Evolutionary conservation across 768 basidiomycete species (phyloP).

Genomic region (Russula brevipes): DNA sequence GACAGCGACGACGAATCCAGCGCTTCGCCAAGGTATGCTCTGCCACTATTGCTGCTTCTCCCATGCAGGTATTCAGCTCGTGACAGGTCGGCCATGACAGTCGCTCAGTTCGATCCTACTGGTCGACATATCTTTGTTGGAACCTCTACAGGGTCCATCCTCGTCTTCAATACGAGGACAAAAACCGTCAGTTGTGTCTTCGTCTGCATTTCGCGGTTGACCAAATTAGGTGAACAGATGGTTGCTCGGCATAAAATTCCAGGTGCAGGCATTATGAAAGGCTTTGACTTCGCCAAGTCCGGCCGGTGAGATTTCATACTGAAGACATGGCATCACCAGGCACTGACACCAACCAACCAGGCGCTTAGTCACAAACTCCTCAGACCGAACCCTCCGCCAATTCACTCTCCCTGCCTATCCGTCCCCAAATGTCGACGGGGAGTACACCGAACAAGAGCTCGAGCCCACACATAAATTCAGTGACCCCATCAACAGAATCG

Average conservation of each 20-base stretch:
- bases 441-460: slow-evolving; percentile 58
- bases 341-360: slow-evolving; percentile 34
- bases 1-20: slow-evolving; percentile 46
- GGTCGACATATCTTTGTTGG: slow-evolving; percentile 87
- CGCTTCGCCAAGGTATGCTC: slow-evolving; percentile 39
- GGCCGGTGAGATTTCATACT: slow-evolving; percentile 55
- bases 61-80: background rate
- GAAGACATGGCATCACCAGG: background rate
- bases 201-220: background rate
- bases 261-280: slow-evolving; percentile 71
- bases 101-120: slow-evolving; percentile 70
- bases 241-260: slow-evolving; percentile 68
- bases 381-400: slow-evolving; percentile 88
- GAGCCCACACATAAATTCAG: slow-evolving; percentile 75
- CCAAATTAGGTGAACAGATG: slow-evolving; percentile 43
- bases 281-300: slow-evolving; percentile 77
- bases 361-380: slow-evolving; percentile 83
- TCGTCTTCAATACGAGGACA: slow-evolving; percentile 83
- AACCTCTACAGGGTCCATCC: slow-evolving; percentile 69
- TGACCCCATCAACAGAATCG: slow-evolving; percentile 86
- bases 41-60: background rate
- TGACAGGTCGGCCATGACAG: slow-evolving; percentile 60
- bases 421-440: slow-evolving; percentile 34
- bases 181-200: slow-evolving; percentile 50
- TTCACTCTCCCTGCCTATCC: slow-evolving; percentile 67